Base-by-base conservation (phyloP, 2,329 filamentous ascomycete species). In the Byssothecium circinans region DNA sequence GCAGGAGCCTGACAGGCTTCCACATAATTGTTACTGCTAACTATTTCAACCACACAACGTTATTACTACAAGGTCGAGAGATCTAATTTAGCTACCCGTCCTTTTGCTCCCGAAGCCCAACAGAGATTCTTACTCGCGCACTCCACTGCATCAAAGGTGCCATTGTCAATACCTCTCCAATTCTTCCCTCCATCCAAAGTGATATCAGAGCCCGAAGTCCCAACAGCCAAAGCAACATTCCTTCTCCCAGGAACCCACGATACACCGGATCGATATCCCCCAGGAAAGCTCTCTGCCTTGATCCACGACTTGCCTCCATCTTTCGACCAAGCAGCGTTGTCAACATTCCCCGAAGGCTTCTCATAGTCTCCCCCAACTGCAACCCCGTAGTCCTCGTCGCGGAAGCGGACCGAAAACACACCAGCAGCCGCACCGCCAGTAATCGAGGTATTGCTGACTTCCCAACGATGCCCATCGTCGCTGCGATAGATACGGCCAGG, bases 381-480 rank as follows among this genome's bases (percentile, higher is more conserved):
- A 34, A 67, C 51, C 1, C 62, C 63, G 23, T 57, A 34, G 20
- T 49, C 48, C 7, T 45, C 43, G 38, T 67, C 58, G 18, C 56
- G 54, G n/a, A 67, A 67, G 12, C 57, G 50, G 1, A 63, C 63
- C 2, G 57, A 61, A 33, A 64, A 65, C 0, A 64, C 61, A n/a
- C 63, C 63, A n/a, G 58, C 61, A 2, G 62, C 62, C 7, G 54
- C 47, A 10, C 59, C 58, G 6, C 62, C 63, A 7, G 52, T 12
- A 33, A 67, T 59, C 2, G 54, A 52, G 11, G 42, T 50, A 34
- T 63, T 56, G 17, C 44, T 45, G 8, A 61, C 58, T 8, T 58
- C 41, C 63, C 63, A 67, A 1, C 47, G 37, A 8, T 50, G 32
- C 2, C 50, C 47, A 41, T 58, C 48, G 1, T 44, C 15, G 25